Evolutionary conservation across 2,329 filamentous ascomycete species (phyloP).

Genomic region (Colletotrichum gigasporum): DNA sequence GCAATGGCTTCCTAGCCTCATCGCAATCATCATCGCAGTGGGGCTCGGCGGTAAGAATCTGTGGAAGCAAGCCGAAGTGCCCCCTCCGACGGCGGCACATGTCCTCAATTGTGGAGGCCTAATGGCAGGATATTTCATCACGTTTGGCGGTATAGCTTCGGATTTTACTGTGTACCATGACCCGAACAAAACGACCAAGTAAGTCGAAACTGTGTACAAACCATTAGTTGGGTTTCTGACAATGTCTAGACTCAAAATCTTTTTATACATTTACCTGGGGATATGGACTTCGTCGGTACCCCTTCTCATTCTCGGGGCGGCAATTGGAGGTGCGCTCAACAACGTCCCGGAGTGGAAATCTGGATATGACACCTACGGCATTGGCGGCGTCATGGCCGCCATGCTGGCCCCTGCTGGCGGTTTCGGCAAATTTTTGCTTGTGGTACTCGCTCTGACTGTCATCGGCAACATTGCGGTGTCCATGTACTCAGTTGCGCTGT

Average conservation of each 20-base stretch:
- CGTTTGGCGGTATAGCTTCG: slow-evolving; percentile 63
- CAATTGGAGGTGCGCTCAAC: slow-evolving; percentile 45
- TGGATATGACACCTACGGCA: slow-evolving; percentile 41
- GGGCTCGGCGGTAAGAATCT: slow-evolving; percentile 63
- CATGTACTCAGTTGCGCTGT: slow-evolving; percentile 49
- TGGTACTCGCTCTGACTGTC: slow-evolving; percentile 47
- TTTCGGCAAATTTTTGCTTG: slow-evolving; percentile 49
- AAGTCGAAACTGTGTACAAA: slow-evolving; percentile 28
- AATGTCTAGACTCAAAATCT: slow-evolving; percentile 45
- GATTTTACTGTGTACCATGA: slow-evolving; percentile 68
- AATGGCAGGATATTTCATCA: slow-evolving; percentile 63
- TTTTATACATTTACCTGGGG: slow-evolving; percentile 61
- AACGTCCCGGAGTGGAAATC: slow-evolving; percentile 41
- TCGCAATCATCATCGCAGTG: slow-evolving; percentile 60
- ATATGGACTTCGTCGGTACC: slow-evolving; percentile 47
- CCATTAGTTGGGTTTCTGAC: background rate
- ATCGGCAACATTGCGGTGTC: slow-evolving; percentile 48
- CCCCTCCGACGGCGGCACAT: slow-evolving; percentile 46
- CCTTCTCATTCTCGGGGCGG: slow-evolving; percentile 49
- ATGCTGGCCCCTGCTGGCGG: slow-evolving; percentile 42
- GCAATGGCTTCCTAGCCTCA: slow-evolving; percentile 65
- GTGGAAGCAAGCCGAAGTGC: slow-evolving; percentile 51
- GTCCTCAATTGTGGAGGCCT: slow-evolving; percentile 56
- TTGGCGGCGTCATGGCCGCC: slow-evolving; percentile 42
- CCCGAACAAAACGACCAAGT: slow-evolving; percentile 50